Evolutionary conservation across 441 rosid species (phyloP).

Genomic region (Pelargonium cotyledonis): DNA sequence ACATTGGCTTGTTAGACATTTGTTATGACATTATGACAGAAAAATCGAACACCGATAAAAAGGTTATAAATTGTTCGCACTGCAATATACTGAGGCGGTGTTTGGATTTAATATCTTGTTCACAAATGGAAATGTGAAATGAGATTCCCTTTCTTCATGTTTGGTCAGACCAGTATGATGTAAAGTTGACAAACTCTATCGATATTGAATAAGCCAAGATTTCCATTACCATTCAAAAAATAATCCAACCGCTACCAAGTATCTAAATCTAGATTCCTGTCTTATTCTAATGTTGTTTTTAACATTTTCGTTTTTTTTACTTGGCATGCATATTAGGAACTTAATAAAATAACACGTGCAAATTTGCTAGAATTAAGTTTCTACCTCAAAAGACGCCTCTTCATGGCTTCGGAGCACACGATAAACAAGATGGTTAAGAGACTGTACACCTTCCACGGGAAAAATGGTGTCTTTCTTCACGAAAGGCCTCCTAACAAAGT

Average conservation of each 20-base stretch:
- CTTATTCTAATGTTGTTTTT: not conserved
- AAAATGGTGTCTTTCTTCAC: slow-evolving; percentile 66
- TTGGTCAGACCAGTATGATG: too few species aligned
- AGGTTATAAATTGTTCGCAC: too few species aligned
- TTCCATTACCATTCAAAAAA: not conserved
- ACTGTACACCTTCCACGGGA: slow-evolving; percentile 69
- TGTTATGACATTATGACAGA: not conserved
- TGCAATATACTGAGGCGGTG: too few species aligned
- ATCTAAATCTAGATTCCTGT: not conserved
- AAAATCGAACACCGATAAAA: not conserved
- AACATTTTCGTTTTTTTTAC: not conserved
- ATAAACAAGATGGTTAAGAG: slow-evolving; percentile 69
- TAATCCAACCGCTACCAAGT: not conserved
- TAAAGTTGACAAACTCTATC: too few species aligned
- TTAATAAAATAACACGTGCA: not conserved
- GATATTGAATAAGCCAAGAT: too few species aligned
- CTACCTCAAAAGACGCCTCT: slow-evolving; percentile 82
- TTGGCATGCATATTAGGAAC: not conserved
- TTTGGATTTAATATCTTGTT: too few species aligned
- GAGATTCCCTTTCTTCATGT: too few species aligned
- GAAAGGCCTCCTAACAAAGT: slow-evolving; percentile 66
- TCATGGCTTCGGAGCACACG: slow-evolving; percentile 66
- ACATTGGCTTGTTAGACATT: not conserved
- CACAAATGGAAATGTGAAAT: not conserved
- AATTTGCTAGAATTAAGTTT: slow-evolving; percentile 5